phyloP scores from a whole-genome alignment of 73 alveolate genomes.

The Uronychia setigera region DNA sequence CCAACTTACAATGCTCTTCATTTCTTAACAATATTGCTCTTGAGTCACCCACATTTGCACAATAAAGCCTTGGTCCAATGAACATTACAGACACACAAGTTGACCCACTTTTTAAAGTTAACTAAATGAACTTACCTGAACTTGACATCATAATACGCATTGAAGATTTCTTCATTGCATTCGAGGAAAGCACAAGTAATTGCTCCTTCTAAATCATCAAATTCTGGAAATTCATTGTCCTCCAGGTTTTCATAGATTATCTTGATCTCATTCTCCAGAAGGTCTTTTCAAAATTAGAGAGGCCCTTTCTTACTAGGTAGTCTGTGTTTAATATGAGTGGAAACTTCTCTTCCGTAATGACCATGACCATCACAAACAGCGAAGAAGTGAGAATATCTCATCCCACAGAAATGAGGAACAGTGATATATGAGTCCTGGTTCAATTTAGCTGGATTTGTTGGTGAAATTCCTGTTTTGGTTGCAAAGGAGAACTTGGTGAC shows the following conservation, averaged over 20 bases:
- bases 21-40: slow-evolving; percentile 69
- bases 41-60: slow-evolving; percentile 84
- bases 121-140: slow-evolving; percentile 15
- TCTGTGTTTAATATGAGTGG: slow-evolving; percentile 60
- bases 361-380: slow-evolving; percentile 90
- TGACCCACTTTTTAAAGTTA: slow-evolving; percentile 41
- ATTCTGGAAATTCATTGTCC: not conserved
- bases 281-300: not conserved
- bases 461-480: slow-evolving; percentile 40
- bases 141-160: slow-evolving; percentile 21
- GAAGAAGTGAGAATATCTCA: slow-evolving; percentile 46
- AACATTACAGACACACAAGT: slow-evolving; percentile 36
- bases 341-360: slow-evolving; percentile 74
- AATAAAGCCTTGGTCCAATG: slow-evolving; percentile 48
- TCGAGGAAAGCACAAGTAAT: slow-evolving; percentile 7
- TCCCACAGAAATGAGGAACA: slow-evolving; percentile 26
- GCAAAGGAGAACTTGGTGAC: slow-evolving; percentile 49
- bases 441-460: slow-evolving; percentile 17
- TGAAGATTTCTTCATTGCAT: slow-evolving; percentile 23
- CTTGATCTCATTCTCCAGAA: slow-evolving; percentile 21
- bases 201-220: not conserved
- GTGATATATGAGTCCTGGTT: slow-evolving; percentile 47
- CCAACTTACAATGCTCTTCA: no score
- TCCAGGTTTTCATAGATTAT: not conserved
- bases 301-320: slow-evolving; percentile 24